Evolutionary conservation across 1,139 yeast species (phyloP).

Genomic region (Lodderomyces pseudojiufengensis): DNA sequence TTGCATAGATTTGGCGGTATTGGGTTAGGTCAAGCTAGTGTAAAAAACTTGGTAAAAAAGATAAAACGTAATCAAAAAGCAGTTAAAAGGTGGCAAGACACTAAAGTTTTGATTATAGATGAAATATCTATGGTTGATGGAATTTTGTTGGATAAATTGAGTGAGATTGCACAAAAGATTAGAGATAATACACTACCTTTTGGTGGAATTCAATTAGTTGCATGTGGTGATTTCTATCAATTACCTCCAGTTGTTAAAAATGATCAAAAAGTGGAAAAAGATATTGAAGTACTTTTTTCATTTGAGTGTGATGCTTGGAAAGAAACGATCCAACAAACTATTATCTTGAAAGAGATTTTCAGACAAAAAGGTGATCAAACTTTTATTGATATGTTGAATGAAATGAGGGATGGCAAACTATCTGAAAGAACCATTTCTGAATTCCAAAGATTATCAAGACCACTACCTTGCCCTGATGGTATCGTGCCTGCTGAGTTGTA

Average conservation of each 20-base stretch:
- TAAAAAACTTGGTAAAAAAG: conserved; percentile 45
- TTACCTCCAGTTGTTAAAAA: conserved; percentile 69
- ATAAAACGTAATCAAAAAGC: conserved; percentile 55
- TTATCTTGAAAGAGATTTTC: conserved; percentile 75
- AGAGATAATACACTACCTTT: conserved; percentile 57
- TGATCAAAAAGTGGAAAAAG: conserved; percentile 22
- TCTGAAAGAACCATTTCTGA: conserved; percentile 49
- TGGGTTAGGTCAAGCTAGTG: conserved; percentile 57
- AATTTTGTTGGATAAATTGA: conserved; percentile 63
- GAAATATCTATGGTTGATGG: conserved; percentile 92
- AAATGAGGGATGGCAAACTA: conserved; percentile 74
- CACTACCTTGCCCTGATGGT: conserved; percentile 57
- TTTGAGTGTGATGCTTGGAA: conserved; percentile 80
- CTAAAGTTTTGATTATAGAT: conserved; percentile 71
- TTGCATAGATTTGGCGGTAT: conserved; percentile 85
- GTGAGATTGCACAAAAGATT: conserved; percentile 56
- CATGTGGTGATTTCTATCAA: conserved; percentile 90
- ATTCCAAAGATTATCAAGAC: conserved; percentile 56
- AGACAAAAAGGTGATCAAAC: conserved; percentile 80
- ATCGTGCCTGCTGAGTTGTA: conserved; percentile 83
- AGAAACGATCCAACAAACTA: conserved; percentile 57
- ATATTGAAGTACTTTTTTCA: conserved; percentile 49
- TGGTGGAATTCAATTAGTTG: conserved; percentile 84
- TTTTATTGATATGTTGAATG: conserved; percentile 83
- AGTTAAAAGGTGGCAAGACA: conserved; percentile 55